Base-by-base conservation (phyloP, 345 rosid genomes). In the Hirschfeldia incana region DNA sequence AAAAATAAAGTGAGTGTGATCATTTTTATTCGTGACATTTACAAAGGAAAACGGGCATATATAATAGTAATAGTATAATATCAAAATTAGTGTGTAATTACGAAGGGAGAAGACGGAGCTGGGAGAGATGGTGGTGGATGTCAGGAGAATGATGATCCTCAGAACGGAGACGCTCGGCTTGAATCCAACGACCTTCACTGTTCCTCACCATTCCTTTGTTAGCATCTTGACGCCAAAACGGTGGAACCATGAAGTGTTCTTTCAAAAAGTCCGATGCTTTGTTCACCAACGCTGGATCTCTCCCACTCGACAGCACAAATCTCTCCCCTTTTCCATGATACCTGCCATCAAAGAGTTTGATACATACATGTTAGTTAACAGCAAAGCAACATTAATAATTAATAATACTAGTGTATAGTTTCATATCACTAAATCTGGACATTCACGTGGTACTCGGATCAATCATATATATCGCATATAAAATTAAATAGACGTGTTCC, bases 281-380 rank as follows among this genome's bases (percentile, higher is more conserved):
- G 84, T 94, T 94, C 81, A 94, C 98, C 76, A 94, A 66, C 2
- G 97, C 97, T 13, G 87, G 92, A 83, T 91, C 98, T 79, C 95
- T 87, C 65, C 91, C 91, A 68, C 86, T 90, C 1, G 95, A 86
- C n/a, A 90, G 84, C 75, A 87, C 89, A 62, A 93, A 90, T 78
- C 94, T 85, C 36, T 67, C 68, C 1, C 98, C 98, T 75, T 88
- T 90, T 8, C 98, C 98, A 75, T 89, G 94, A 78, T 42, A 42
- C 49, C 49, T 42, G 49, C 49, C 49, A 42, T 10, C 49, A 10
- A 42, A 42, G 49, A 42, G 49, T 42, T 37, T 42, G 49, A 42
- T 42, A 42, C 57, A 51, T n/a, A 42, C 57, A 51, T n/a, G 3
- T n/a, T 51, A 51, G 0, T 51, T 51, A 51, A 13, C 2, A 51